phyloP scores from a whole-genome alignment of 805 yeast genomes.

The Pichia pseudocactophila region DNA sequence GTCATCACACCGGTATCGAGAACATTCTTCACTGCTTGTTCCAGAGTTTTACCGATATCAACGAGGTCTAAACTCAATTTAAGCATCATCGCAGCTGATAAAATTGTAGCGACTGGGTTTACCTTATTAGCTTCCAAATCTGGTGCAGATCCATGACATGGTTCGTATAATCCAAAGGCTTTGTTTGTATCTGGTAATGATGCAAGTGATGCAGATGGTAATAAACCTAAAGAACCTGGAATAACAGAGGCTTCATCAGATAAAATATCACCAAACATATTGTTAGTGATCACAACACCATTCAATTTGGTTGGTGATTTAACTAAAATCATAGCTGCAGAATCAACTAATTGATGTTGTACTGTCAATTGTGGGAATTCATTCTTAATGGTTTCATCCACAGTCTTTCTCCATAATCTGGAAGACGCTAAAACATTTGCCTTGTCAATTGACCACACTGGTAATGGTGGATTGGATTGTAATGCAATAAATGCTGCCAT shows the following conservation, averaged over 20 bases:
- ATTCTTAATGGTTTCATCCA: conserved; percentile 68
- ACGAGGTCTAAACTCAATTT: conserved; percentile 76
- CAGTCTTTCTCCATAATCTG: conserved; percentile 93
- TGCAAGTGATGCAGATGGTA: conserved; percentile 94
- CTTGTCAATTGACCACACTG: conserved; percentile 93
- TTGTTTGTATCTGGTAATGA: conserved; percentile 92
- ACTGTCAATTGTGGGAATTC: conserved; percentile 87
- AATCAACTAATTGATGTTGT: conserved; percentile 94
- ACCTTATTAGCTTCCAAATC: conserved; percentile 83
- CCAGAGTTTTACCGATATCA: conserved; percentile 82
- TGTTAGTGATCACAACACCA: conserved; percentile 86
- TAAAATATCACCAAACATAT: conserved; percentile 98
- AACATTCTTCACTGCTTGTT: conserved; percentile 76
- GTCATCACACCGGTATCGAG: conserved; percentile 82
- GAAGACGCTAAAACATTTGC: conserved; percentile 96
- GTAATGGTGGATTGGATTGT: conserved; percentile 88
- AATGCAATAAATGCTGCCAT: conserved; percentile 97
- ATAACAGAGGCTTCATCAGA: conserved; percentile 97
- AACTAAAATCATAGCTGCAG: conserved; percentile 96
- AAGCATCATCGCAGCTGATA: conserved; percentile 97
- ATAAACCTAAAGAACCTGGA: conserved; percentile 93
- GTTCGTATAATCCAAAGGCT: conserved; percentile 96
- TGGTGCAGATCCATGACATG: conserved; percentile 98
- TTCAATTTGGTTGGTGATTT: conserved; percentile 86
- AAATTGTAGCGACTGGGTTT: conserved; percentile 90